Percentiles rank a stretch among this genome's conserved stretches.
These are phyloP conservation scores for Kuraishia cidri DNA, from an alignment of 805 yeast species.

Conservation along the genomic window DNA sequence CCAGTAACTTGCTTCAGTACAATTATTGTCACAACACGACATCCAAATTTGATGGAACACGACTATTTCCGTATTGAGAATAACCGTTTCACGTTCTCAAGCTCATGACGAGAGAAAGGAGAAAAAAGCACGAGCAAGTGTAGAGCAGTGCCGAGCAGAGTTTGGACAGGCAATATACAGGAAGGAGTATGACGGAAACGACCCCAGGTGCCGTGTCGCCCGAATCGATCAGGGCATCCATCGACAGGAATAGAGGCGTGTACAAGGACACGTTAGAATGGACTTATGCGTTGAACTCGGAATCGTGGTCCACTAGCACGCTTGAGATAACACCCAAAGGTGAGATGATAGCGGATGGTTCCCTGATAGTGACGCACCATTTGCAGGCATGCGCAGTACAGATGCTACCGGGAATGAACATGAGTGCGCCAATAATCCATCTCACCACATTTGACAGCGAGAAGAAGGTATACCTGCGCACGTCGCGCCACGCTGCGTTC, in stretches of 20 bases:
- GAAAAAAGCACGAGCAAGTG: too few relatives aligned
- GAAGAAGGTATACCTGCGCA: slow-evolving; percentile 18
- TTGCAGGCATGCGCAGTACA: slow-evolving; percentile 20
- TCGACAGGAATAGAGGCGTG: not conserved
- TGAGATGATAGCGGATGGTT: slow-evolving; percentile 11
- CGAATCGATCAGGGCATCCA: not conserved
- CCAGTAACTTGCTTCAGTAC: too few relatives aligned
- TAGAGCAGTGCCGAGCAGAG: too few relatives aligned
- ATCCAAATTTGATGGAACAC: too few relatives aligned
- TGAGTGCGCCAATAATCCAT: slow-evolving; percentile 27
- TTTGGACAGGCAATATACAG: too few relatives aligned
- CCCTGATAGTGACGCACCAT: slow-evolving; percentile 11
- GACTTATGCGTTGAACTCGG: slow-evolving; percentile 8
- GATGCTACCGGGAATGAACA: slow-evolving; percentile 6
- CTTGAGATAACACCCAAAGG: slow-evolving; percentile 16
- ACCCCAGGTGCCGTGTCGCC: too few relatives aligned
- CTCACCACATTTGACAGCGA: slow-evolving; percentile 29
- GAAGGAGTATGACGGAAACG: too few relatives aligned
- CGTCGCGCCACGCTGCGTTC: slow-evolving; percentile 26
- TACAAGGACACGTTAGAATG: slow-evolving; percentile 9
- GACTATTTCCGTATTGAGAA: too few relatives aligned
- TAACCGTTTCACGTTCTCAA: too few relatives aligned
- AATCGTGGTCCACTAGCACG: slow-evolving; percentile 3
- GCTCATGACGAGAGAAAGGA: too few relatives aligned
- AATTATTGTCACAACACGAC: too few relatives aligned